Evolutionary conservation across 2,329 filamentous ascomycete species (phyloP).

Genomic region (Aspergillus texensis): DNA sequence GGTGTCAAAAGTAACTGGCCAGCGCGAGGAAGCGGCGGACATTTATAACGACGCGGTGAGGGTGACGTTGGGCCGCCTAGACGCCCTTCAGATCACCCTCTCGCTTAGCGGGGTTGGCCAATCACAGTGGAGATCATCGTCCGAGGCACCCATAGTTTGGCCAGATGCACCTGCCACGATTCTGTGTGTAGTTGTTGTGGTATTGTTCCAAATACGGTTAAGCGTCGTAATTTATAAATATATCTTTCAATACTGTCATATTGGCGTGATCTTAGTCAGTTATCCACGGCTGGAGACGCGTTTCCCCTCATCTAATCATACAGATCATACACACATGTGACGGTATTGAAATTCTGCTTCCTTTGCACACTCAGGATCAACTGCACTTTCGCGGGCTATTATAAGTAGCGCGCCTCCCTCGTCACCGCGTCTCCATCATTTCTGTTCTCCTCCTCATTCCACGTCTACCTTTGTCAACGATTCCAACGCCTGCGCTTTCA

Average conservation of each 20-base stretch:
- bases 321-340: slow-evolving; percentile 46
- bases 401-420: slow-evolving; percentile 51
- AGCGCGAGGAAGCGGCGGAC: slow-evolving; percentile 37
- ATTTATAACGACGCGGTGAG: slow-evolving; percentile 49
- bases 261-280: slow-evolving; percentile 21
- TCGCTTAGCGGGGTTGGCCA: slow-evolving; percentile 46
- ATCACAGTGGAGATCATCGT: slow-evolving; percentile 42
- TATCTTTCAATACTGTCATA: slow-evolving; percentile 25
- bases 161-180: slow-evolving; percentile 19
- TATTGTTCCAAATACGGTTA: slow-evolving; percentile 30
- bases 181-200: slow-evolving; percentile 6
- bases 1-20: slow-evolving; percentile 33
- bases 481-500: slow-evolving; percentile 9
- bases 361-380: slow-evolving; percentile 49
- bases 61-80: slow-evolving; percentile 47
- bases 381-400: slow-evolving; percentile 43
- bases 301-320: slow-evolving; percentile 43
- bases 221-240: slow-evolving; percentile 26
- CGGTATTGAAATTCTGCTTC: slow-evolving; percentile 52
- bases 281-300: slow-evolving; percentile 22
- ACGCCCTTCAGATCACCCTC: slow-evolving; percentile 50
- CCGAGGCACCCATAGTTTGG: slow-evolving; percentile 20
- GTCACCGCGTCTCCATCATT: slow-evolving; percentile 42
- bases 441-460: slow-evolving; percentile 35
- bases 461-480: slow-evolving; percentile 27